Base-by-base conservation (phyloP, 2,329 filamentous ascomycete species). In the Aplosporella prunicola region DNA sequence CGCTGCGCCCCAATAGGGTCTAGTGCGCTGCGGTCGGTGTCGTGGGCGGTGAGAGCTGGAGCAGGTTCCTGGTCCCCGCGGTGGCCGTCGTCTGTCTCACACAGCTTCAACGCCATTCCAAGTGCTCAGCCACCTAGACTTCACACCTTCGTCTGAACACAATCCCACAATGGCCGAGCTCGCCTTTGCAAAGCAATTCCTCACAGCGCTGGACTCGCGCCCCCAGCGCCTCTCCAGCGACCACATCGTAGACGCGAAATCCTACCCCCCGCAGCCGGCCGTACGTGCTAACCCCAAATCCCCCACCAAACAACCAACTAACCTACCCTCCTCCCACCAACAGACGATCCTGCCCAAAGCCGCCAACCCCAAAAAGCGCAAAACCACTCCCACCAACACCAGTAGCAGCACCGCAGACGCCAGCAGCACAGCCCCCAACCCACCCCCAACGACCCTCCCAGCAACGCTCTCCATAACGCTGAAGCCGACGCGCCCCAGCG, bases 201-300 rank as follows among this genome's bases (percentile, higher is more conserved):
- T 98, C 49, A 69, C 78, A 35, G 74, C 77, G 15, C 75, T 96
- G 45, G 86, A 93, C 62, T 74, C 78, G 43, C 78, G 80, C 33
- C 82, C 87, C 6, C 61, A 78, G 51, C 93, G 88, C 68, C 74
- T 96, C 45, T 78, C 81, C n/a, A 69, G 83, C 46, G 86, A 96
- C 60, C 82, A 95, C 76, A 79, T 93, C 60, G 84, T 89, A 62
- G 85, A 95, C 55, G 78, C 85, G 33, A 79, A 78, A 51, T 76
- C 72, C 47, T 88, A 89, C 57, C 82, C 84, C 16, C 68, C 82
- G 17, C 77, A 82, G 44, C 71, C 78, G 47, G 81, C 87, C 11
- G 89, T 95, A 74, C 20, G 78, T 58, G 33, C 28, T n/a, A 27
- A 44, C 15, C 5, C 20, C 25, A 26, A 34, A 8, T 9, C 9